Conservation (phyloP, 495 filamentous ascomycete genomes). For the Astrothelium subdiscretum region DNA sequence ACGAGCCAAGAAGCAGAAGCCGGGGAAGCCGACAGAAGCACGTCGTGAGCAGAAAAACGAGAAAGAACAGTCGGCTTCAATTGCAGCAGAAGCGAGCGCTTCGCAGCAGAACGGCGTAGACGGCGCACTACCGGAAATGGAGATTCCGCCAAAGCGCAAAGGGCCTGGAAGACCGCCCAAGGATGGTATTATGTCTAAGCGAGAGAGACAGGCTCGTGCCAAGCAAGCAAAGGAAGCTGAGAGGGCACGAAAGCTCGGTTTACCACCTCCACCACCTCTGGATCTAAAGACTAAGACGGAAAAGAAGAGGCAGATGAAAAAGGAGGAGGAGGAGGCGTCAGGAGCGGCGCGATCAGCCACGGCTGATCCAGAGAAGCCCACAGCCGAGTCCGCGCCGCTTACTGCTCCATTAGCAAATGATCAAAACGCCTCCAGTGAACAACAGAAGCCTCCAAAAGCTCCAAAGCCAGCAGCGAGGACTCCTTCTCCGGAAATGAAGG, state of each 20-base stretch:
- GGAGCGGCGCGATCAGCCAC: not conserved
- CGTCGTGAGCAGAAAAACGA: not conserved
- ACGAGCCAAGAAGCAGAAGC: not conserved
- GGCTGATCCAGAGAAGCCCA: slow-evolving; percentile 1
- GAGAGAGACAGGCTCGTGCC: slow-evolving; percentile 56
- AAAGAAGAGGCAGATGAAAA: slow-evolving; percentile 12
- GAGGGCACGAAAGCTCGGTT: slow-evolving; percentile 30
- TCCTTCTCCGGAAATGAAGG: slow-evolving; percentile 60
- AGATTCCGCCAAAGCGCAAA: slow-evolving; percentile 50
- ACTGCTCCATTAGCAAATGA: not conserved
- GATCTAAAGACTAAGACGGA: slow-evolving; percentile 4
- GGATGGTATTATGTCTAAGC: slow-evolving; percentile 86
- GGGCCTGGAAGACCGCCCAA: slow-evolving; percentile 84
- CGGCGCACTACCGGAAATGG: not conserved
- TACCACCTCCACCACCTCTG: slow-evolving; percentile 10
- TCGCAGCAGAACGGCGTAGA: not conserved
- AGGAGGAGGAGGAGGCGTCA: slow-evolving; percentile 11
- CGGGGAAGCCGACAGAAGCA: not conserved
- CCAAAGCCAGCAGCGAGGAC: slow-evolving; percentile 49
- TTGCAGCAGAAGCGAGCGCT: not conserved
- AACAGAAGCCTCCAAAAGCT: slow-evolving; percentile 48
- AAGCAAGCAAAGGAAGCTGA: slow-evolving; percentile 40
- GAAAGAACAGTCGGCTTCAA: slow-evolving; percentile 1
- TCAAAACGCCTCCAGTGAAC: not conserved
- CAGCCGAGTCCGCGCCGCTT: not conserved